Percentiles rank a stretch among this genome's conserved stretches.
Conservation (phyloP, 1,139 yeast genomes). For the Suhomyces wounanorum region DNA sequence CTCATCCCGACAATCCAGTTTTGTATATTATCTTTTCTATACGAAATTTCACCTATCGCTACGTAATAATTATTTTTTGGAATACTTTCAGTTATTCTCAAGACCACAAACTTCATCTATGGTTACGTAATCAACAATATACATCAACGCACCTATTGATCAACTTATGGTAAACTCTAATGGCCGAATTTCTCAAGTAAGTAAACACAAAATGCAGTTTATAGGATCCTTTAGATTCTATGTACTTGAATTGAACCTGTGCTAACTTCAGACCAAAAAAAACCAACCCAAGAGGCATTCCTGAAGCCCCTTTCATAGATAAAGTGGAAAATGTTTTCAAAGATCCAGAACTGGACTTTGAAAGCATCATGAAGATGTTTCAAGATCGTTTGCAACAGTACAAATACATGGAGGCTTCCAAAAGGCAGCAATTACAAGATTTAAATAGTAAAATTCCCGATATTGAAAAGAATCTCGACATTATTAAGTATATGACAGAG, state of each 20-base stretch:
- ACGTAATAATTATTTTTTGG: too few relatives aligned
- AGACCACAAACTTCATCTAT: neutral
- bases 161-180: slow-evolving; percentile 2
- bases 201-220: slow-evolving; percentile 4
- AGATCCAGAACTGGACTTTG: slow-evolving; percentile 68
- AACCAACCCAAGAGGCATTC: slow-evolving; percentile 89
- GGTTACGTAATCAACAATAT: neutral
- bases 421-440: slow-evolving; percentile 66
- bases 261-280: slow-evolving; percentile 50
- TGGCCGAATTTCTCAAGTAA: slow-evolving; percentile 21
- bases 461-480: slow-evolving; percentile 76
- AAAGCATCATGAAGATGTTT: slow-evolving; percentile 63
- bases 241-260: neutral
- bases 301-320: slow-evolving; percentile 93
- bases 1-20: too few relatives aligned
- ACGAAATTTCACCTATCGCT: too few relatives aligned
- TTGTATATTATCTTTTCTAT: too few relatives aligned
- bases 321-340: slow-evolving; percentile 74
- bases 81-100: too few relatives aligned
- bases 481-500: slow-evolving; percentile 61
- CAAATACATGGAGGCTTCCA: slow-evolving; percentile 85
- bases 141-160: neutral
- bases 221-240: too few relatives aligned
- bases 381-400: slow-evolving; percentile 82
- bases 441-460: slow-evolving; percentile 83